A percentile compares a stretch with the other conserved stretches of the same genome.
phyloP scores from a whole-genome alignment of 1,284 basidiomycete species.

The Rhodotorula sp. region DNA sequence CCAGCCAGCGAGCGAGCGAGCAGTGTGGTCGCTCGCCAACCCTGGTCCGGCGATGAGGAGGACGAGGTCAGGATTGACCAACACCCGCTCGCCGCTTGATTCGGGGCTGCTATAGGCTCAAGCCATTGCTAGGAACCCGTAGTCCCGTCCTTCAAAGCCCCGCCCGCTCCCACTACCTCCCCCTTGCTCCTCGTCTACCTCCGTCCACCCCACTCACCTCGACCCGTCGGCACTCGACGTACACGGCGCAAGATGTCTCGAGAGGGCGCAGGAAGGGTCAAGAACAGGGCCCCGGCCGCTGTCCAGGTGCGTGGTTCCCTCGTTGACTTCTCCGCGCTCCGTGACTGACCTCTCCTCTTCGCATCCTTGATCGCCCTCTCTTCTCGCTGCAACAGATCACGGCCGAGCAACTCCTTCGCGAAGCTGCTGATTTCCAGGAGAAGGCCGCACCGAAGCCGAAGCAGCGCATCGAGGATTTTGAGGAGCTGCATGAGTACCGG shows the following conservation, averaged over 20 bases:
- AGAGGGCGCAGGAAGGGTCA: slow-evolving; percentile 60
- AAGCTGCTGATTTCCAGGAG: slow-evolving; percentile 97
- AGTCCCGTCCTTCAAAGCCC: too few species aligned
- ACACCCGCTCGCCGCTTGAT: neutral
- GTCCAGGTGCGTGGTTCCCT: slow-evolving; percentile 63
- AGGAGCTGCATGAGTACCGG: slow-evolving; percentile 94
- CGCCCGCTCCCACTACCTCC: neutral
- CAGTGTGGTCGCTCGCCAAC: too few species aligned
- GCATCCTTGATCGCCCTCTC: neutral
- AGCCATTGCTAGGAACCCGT: neutral
- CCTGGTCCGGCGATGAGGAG: neutral
- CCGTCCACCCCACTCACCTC: neutral
- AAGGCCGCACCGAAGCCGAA: slow-evolving; percentile 84
- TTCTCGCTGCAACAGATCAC: slow-evolving; percentile 65
- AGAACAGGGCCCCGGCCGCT: slow-evolving; percentile 89
- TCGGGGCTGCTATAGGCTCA: neutral
- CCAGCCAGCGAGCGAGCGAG: too few species aligned
- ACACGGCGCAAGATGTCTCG: slow-evolving; percentile 43
- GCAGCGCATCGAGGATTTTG: slow-evolving; percentile 92
- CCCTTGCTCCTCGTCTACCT: neutral
- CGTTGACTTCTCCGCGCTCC: neutral
- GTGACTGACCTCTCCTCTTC: neutral
- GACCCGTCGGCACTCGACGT: slow-evolving; percentile 1
- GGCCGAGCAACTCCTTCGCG: slow-evolving; percentile 93
- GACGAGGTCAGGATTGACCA: neutral